phyloP scores from a whole-genome alignment of 441 rosid species.

The Euphorbia schlechtendalii region DNA sequence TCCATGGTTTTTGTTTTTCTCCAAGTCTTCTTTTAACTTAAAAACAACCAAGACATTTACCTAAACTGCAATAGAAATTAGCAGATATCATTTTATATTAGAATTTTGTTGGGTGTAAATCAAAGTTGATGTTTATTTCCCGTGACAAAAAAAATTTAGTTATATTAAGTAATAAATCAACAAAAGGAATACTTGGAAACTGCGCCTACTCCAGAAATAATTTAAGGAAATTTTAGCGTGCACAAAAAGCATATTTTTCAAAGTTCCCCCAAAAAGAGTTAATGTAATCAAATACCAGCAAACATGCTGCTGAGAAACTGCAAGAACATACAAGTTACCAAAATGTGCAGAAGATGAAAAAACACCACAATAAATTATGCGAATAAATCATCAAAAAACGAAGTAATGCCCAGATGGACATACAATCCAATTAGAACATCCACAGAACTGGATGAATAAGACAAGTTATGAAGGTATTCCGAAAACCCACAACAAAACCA shows the following conservation, averaged over 20 bases:
- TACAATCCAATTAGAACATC: constrained; percentile 36
- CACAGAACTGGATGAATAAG: constrained; percentile 27
- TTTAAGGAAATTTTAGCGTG: too few species aligned
- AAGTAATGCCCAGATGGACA: constrained; percentile 33
- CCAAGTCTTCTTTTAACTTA: too few species aligned
- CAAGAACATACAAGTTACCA: too few species aligned
- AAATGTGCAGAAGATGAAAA: constrained; percentile 14
- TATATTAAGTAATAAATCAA: too few species aligned
- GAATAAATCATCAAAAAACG: constrained; percentile 20
- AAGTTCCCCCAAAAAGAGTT: too few species aligned
- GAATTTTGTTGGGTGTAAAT: background rate
- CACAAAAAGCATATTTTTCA: too few species aligned
- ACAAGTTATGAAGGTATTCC: constrained; percentile 34
- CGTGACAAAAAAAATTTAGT: background rate
- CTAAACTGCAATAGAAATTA: background rate
- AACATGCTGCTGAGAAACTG: too few species aligned
- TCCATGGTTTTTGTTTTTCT: too few species aligned
- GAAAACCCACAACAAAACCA: constrained; percentile 32
- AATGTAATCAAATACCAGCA: too few species aligned
- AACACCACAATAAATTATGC: constrained; percentile 10
- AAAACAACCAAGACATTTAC: background rate
- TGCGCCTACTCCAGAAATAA: too few species aligned
- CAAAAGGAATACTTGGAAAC: too few species aligned
- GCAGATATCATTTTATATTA: background rate
- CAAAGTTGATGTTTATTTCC: background rate